Percentiles rank a stretch among this genome's conserved stretches.
Evolutionary conservation across 1,139 yeast genomes (phyloP).

Genomic region (Casaregolazyma lundiana): DNA sequence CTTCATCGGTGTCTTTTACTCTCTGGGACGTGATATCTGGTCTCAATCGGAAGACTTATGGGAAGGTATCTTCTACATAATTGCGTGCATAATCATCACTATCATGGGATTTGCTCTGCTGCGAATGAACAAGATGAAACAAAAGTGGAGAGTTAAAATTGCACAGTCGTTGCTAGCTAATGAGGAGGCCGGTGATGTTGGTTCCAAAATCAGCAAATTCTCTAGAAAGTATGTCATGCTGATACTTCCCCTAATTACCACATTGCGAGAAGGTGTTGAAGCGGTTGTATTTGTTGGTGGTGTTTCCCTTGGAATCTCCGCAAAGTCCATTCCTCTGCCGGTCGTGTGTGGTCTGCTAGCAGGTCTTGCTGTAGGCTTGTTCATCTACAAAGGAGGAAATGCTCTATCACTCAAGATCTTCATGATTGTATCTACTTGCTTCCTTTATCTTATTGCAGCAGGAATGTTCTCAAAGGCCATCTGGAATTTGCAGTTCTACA

Average conservation of each 20-base stretch:
- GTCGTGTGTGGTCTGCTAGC: conserved; percentile 70
- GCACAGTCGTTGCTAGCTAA: conserved; percentile 41
- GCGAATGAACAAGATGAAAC: conserved; percentile 79
- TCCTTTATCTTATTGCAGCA: conserved; percentile 79
- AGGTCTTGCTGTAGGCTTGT: conserved; percentile 61
- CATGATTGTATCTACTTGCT: conserved; percentile 73
- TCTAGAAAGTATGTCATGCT: conserved; percentile 70
- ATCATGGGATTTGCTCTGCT: conserved; percentile 86
- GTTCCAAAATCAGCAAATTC: conserved; percentile 22
- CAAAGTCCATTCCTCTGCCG: conserved; percentile 72
- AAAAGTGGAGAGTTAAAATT: conserved; percentile 77
- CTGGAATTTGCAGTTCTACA: conserved; percentile 74
- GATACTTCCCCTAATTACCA: conserved; percentile 74
- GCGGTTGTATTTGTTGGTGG: conserved; percentile 92
- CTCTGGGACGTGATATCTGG: conserved; percentile 76
- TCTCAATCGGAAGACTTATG: conserved; percentile 78
- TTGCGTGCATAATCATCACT: conserved; percentile 77
- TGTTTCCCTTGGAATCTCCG: conserved; percentile 52
- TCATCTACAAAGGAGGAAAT: conserved; percentile 68
- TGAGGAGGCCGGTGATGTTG: conserved; percentile 24
- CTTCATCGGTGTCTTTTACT: conserved; percentile 70
- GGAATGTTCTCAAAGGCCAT: conserved; percentile 87
- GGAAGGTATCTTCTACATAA: conserved; percentile 84
- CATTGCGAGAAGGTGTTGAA: conserved; percentile 85
- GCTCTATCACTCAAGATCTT: conserved; percentile 69